phyloP scores from a whole-genome alignment of 2,329 filamentous ascomycete species.

The Pezicula carpinea region DNA sequence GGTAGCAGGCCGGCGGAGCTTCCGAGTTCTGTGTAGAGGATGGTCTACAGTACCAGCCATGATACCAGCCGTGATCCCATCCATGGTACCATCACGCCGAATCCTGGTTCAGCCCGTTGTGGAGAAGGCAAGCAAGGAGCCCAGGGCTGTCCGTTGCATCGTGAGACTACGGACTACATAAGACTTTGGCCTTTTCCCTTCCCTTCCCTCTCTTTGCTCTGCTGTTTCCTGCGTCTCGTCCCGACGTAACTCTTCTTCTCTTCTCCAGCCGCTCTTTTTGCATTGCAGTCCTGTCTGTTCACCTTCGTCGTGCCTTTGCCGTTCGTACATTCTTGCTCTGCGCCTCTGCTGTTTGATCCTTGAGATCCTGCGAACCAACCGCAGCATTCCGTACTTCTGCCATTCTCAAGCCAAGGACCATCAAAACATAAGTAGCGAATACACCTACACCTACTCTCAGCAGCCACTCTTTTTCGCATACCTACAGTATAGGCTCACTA shows the following conservation, averaged over 20 bases:
- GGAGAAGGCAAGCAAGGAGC: background rate
- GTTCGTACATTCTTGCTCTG: background rate
- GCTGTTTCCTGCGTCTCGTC: slow-evolving; percentile 40
- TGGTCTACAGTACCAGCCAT: too few relatives aligned
- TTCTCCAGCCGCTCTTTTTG: slow-evolving; percentile 32
- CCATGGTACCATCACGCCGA: too few relatives aligned
- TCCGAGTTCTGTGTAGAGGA: too few relatives aligned
- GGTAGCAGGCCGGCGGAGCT: too few relatives aligned
- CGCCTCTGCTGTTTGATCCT: background rate
- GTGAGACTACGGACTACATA: background rate
- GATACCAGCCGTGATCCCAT: too few relatives aligned
- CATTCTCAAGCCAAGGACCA: background rate
- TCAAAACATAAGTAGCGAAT: background rate
- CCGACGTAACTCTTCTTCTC: slow-evolving; percentile 44
- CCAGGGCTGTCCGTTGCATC: background rate
- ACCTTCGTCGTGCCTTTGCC: background rate
- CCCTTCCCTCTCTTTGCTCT: slow-evolving; percentile 32
- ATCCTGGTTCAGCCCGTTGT: background rate
- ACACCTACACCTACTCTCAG: too few relatives aligned
- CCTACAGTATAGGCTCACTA: background rate
- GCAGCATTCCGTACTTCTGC: background rate
- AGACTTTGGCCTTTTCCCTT: slow-evolving; percentile 28
- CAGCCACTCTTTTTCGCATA: background rate
- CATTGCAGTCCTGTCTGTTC: background rate
- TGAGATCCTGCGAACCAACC: background rate